Evolutionary conservation across 2,329 filamentous ascomycete genomes (phyloP).

Genomic region (Ploettnerulaceae sp.): DNA sequence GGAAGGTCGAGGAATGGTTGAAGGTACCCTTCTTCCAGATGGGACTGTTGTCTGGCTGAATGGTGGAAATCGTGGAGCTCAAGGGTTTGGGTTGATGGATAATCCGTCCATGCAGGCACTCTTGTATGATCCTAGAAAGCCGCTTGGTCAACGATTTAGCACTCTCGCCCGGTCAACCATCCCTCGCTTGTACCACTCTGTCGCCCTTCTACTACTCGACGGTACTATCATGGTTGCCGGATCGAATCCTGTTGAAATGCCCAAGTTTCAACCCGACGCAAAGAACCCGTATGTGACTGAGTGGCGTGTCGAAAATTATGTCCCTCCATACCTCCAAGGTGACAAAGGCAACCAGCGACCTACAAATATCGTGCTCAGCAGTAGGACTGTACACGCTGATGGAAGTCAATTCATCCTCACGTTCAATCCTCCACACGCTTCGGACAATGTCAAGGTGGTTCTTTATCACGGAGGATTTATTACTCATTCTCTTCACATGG

Average conservation of each 20-base stretch:
- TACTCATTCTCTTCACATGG: slow-evolving; percentile 58
- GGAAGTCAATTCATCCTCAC: slow-evolving; percentile 42
- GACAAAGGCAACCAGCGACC: slow-evolving; percentile 45
- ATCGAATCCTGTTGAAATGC: slow-evolving; percentile 56
- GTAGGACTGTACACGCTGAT: slow-evolving; percentile 39
- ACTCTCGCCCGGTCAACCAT: slow-evolving; percentile 40
- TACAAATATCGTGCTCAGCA: slow-evolving; percentile 42
- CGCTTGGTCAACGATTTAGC: slow-evolving; percentile 46
- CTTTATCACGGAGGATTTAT: slow-evolving; percentile 57
- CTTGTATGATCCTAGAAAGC: slow-evolving; percentile 51
- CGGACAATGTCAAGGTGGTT: slow-evolving; percentile 43
- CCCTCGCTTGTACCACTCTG: slow-evolving; percentile 55
- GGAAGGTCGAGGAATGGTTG: slow-evolving; percentile 54
- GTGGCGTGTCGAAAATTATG: slow-evolving; percentile 58
- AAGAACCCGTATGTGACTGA: slow-evolving; percentile 51
- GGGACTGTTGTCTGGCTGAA: slow-evolving; percentile 57
- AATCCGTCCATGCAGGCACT: slow-evolving; percentile 51
- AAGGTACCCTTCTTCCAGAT: slow-evolving; percentile 54
- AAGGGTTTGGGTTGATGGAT: slow-evolving; percentile 54
- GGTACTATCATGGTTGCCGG: slow-evolving; percentile 56
- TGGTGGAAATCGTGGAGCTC: slow-evolving; percentile 51
- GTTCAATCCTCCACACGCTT: slow-evolving; percentile 41
- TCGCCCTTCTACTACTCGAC: slow-evolving; percentile 53
- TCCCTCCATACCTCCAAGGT: slow-evolving; percentile 54
- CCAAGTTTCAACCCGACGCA: slow-evolving; percentile 42